Evolutionary conservation across 768 basidiomycete genomes (phyloP).

Genomic region (Tubosaeta brunneosetosa): DNA sequence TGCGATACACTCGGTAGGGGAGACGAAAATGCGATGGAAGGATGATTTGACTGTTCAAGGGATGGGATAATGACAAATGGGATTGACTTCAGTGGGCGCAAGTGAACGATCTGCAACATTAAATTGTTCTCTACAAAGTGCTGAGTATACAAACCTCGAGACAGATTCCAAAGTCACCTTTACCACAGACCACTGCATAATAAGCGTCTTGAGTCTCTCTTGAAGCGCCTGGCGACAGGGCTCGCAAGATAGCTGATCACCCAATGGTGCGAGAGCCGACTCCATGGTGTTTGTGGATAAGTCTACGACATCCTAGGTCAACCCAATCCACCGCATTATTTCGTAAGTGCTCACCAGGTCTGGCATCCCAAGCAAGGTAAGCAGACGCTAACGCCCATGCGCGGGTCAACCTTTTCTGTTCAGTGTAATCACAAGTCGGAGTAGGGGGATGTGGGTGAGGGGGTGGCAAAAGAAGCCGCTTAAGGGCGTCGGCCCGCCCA

Average conservation of each 20-base stretch:
- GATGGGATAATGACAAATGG: slow-evolving; percentile 1
- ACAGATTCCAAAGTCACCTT: slow-evolving; percentile 45
- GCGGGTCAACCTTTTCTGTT: slow-evolving; percentile 74
- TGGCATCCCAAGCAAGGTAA: slow-evolving; percentile 80
- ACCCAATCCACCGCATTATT: not conserved
- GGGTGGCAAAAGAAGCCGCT: slow-evolving; percentile 69
- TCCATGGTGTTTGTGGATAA: slow-evolving; percentile 71
- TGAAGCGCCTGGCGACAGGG: slow-evolving; percentile 59
- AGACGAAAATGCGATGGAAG: not conserved
- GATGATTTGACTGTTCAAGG: not conserved
- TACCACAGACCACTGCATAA: slow-evolving; percentile 74
- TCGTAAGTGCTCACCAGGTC: slow-evolving; percentile 52
- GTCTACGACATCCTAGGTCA: slow-evolving; percentile 39
- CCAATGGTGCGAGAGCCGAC: slow-evolving; percentile 62
- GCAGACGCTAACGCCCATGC: slow-evolving; percentile 82
- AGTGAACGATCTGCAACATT: slow-evolving; percentile 12
- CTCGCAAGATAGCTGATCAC: slow-evolving; percentile 64
- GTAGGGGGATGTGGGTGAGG: slow-evolving; percentile 76
- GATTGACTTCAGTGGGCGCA: not conserved
- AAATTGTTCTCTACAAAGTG: slow-evolving; percentile 50
- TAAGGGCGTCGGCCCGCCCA: slow-evolving; percentile 76
- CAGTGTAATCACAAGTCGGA: slow-evolving; percentile 58
- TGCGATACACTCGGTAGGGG: not conserved
- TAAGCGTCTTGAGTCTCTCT: slow-evolving; percentile 62
- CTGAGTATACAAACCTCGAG: slow-evolving; percentile 7